Conservation (phyloP, 1,139 yeast genomes). For the Kodamaea fungicola region DNA sequence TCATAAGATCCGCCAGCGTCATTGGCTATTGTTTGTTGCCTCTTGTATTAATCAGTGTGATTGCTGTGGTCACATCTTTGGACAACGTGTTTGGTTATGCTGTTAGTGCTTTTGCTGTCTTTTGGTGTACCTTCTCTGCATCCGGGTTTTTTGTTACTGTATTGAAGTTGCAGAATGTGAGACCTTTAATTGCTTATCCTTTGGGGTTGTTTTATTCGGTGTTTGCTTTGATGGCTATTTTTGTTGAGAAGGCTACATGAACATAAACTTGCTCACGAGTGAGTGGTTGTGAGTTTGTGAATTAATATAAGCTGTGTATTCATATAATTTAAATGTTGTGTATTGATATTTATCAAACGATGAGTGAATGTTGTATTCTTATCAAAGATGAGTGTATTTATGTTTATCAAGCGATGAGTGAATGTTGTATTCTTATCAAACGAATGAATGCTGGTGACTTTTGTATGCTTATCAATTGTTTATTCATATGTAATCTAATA, state of each 20-base stretch:
- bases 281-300: too few relatives aligned
- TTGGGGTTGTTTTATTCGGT: conserved; percentile 87
- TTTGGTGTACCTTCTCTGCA: conserved; percentile 93
- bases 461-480: too few relatives aligned
- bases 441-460: too few relatives aligned
- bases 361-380: too few relatives aligned
- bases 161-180: conserved; percentile 76
- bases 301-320: too few relatives aligned
- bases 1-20: conserved; percentile 80
- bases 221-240: conserved; percentile 94
- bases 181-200: conserved; percentile 92
- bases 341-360: too few relatives aligned
- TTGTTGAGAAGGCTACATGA: conserved; percentile 51
- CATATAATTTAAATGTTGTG: too few relatives aligned
- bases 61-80: conserved; percentile 67
- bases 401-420: too few relatives aligned
- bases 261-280: too few relatives aligned
- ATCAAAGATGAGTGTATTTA: too few relatives aligned
- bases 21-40: conserved; percentile 94
- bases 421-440: too few relatives aligned
- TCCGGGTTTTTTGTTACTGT: conserved; percentile 91
- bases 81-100: conserved; percentile 76
- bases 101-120: conserved; percentile 66
- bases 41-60: conserved; percentile 70
- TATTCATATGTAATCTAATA: too few relatives aligned